Evolutionary conservation across 2,329 filamentous ascomycete genomes (phyloP).

Genomic region (Camillea tinctor): DNA sequence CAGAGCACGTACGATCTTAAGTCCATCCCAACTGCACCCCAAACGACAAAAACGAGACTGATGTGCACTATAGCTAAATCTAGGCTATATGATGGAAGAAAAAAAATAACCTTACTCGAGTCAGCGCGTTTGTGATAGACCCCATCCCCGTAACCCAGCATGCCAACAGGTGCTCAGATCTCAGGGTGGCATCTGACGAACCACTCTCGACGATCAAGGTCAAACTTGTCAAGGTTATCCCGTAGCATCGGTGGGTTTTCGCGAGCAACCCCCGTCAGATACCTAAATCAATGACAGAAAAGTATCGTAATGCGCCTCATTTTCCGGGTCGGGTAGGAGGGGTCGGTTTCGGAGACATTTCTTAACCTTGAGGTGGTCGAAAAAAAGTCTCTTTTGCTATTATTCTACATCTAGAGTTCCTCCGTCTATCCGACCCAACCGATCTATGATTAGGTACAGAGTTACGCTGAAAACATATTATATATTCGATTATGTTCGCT

Average conservation of each 20-base stretch:
- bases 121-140: too few species aligned
- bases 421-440: slow-evolving; percentile 1
- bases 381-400: background rate
- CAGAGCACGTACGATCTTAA: background rate
- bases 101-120: background rate
- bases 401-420: background rate
- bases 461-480: too few species aligned
- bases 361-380: slow-evolving; percentile 3
- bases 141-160: background rate
- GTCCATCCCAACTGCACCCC: background rate
- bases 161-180: background rate
- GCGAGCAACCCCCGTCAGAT: background rate
- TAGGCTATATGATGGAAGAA: background rate
- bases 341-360: slow-evolving; percentile 15
- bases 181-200: background rate
- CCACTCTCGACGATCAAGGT: slow-evolving; percentile 1
- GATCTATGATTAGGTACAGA: background rate
- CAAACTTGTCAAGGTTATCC: background rate
- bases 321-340: slow-evolving; percentile 18
- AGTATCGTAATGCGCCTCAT: slow-evolving; percentile 1
- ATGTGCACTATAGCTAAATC: background rate
- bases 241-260: background rate
- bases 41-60: background rate
- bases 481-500: too few species aligned
- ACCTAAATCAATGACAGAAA: background rate